Evolutionary conservation across 345 rosid species (phyloP).

Genomic region (Syzygium jambos): DNA sequence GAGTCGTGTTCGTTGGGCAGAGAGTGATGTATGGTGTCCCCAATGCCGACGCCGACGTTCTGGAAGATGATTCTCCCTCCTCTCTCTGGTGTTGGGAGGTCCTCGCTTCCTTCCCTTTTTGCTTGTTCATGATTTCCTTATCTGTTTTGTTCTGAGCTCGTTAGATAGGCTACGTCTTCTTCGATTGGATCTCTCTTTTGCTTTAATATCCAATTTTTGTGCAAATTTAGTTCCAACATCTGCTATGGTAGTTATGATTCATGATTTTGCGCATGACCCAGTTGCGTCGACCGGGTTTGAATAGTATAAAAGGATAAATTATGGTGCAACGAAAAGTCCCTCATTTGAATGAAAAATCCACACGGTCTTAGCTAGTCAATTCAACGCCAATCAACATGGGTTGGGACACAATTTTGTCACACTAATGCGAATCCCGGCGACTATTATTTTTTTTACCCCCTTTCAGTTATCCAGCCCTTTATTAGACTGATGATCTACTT

Average conservation of each 20-base stretch:
- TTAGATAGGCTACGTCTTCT: background rate
- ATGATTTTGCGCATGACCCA: background rate
- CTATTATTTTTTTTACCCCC: no score
- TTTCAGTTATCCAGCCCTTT: background rate
- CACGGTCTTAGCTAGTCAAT: background rate
- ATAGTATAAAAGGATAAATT: background rate
- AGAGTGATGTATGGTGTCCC: slow-evolving; percentile 68
- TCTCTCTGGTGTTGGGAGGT: slow-evolving; percentile 99
- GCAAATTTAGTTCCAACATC: background rate
- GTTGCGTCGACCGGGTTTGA: background rate
- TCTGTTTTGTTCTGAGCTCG: background rate
- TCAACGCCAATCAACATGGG: background rate
- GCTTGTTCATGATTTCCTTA: background rate
- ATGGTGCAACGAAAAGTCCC: background rate
- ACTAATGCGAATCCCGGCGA: background rate
- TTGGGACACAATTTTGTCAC: background rate
- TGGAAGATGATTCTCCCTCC: slow-evolving; percentile 56
- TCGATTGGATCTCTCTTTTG: background rate
- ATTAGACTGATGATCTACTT: background rate
- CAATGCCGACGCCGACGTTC: slow-evolving; percentile 65
- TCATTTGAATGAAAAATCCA: background rate
- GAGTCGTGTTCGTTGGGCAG: slow-evolving; percentile 62
- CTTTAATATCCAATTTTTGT: background rate
- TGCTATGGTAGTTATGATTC: background rate
- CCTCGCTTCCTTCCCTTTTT: background rate